Evolutionary conservation across 148 eudicot genomes (phyloP).

Genomic region (Salicornia ramosissima): DNA sequence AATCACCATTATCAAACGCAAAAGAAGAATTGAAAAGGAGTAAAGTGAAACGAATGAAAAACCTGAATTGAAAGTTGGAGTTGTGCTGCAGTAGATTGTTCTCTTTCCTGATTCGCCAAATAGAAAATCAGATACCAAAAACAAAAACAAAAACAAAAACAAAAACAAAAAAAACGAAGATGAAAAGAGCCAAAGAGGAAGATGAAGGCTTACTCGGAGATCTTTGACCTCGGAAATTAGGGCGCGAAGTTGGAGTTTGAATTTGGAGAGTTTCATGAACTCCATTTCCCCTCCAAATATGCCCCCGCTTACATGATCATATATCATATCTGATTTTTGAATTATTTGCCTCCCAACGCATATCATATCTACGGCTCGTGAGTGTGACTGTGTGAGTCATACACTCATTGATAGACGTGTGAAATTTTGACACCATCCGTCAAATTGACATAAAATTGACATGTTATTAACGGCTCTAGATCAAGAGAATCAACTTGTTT

Average conservation of each 20-base stretch:
- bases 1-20: background rate
- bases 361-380: too few relatives aligned
- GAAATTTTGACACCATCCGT: too few relatives aligned
- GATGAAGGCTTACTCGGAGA: conserved; percentile 38
- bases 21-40: background rate
- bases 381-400: too few relatives aligned
- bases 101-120: conserved; percentile 38
- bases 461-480: too few relatives aligned
- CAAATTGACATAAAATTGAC: too few relatives aligned
- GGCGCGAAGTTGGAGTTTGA: conserved; percentile 52
- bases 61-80: conserved; percentile 41
- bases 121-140: background rate
- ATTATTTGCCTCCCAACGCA: too few relatives aligned
- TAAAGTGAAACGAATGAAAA: background rate
- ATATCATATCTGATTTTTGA: too few relatives aligned
- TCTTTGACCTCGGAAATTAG: conserved; percentile 40
- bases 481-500: too few relatives aligned
- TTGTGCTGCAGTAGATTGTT: conserved; percentile 37
- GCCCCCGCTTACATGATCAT: too few relatives aligned
- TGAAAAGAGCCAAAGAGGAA: conserved; percentile 7
- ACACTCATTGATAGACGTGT: too few relatives aligned
- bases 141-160: background rate
- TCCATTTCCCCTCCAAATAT: conserved; percentile 36
- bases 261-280: conserved; percentile 42
- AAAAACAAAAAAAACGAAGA: background rate